phyloP scores from a whole-genome alignment of 2,329 filamentous ascomycete genomes.

The Mollisiaceae sp. region DNA sequence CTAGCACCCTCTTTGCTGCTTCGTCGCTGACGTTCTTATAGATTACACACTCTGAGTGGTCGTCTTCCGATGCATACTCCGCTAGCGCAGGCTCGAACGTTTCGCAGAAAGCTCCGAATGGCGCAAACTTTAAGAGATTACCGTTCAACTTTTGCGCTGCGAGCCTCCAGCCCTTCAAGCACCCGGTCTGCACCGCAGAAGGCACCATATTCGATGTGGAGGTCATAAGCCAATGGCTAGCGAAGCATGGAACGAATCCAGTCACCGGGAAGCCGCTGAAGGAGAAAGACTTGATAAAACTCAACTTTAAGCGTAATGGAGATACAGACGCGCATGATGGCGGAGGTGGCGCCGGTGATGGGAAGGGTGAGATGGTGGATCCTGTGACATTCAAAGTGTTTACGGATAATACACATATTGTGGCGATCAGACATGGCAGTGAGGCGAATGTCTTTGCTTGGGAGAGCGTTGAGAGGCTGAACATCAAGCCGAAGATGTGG shows the following conservation, averaged over 20 bases:
- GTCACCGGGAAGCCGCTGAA: constrained; percentile 81
- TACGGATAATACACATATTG: constrained; percentile 96
- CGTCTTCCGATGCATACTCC: constrained; percentile 85
- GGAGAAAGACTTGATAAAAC: constrained; percentile 82
- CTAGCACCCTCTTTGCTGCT: neutral
- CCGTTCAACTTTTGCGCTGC: constrained; percentile 99
- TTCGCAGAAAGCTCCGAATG: constrained; percentile 59
- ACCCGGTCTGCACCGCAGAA: constrained; percentile 87
- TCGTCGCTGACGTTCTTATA: constrained; percentile 42
- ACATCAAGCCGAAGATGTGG: constrained; percentile 98
- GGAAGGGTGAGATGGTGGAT: constrained; percentile 83
- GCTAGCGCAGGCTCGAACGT: constrained; percentile 77
- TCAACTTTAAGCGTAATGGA: constrained; percentile 91
- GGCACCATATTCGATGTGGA: constrained; percentile 96
- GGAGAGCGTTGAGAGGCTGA: constrained; percentile 94
- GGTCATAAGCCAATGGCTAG: constrained; percentile 91
- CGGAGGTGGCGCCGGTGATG: constrained; percentile 56
- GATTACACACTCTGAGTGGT: constrained; percentile 99
- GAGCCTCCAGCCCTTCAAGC: constrained; percentile 91
- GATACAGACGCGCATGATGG: constrained; percentile 59
- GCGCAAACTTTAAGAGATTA: constrained; percentile 79
- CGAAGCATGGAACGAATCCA: constrained; percentile 91
- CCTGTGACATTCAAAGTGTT: constrained; percentile 98
- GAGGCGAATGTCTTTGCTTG: constrained; percentile 96
- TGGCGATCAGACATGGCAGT: constrained; percentile 77